Base-by-base conservation (phyloP, 1,139 yeast genomes). In the Candida sojae region DNA sequence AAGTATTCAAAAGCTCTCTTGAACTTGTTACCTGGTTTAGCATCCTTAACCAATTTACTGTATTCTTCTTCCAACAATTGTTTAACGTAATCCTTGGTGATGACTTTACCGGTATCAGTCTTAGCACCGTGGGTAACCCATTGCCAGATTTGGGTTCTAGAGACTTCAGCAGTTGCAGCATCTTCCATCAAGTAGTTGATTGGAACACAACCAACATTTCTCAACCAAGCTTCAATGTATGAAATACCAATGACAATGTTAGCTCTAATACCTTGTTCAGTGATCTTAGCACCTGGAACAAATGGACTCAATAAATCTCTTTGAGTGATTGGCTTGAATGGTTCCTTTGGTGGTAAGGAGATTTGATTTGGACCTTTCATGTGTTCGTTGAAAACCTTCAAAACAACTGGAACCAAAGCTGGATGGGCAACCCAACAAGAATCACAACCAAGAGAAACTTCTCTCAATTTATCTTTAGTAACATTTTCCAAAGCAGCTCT, bases 361-460 rank as follows among this genome's bases (percentile, higher is more conserved):
- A 87, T 84, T 71, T 87, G 95, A 74, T 87, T 87, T 56, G 93
- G 91, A 38, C 90, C 87, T 61, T 88, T 86, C 92, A 87, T 85
- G 72, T 85, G 79, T 73, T 85, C 85, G 70, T 85, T 83, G 77
- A 87, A 87, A 42, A 86, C 89, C 64, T 83, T 84, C 61, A 84
- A 79, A 21, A 89, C 93, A 60, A 86, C 81, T 43, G 83, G 78
- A 32, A 89, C 93, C 66, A 87, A 79, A 35, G 86, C 89, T 33
- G 91, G 91, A 64, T 86, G 91, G 40, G 91, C 91, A 61, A 86
- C 86, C 91, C 92, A 86, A 62, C 91, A 84, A 45, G 91, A 88
- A 68, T 86, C 91, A 65, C 88, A 87, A 48, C 91, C 92, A 48
- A 87, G 85, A 51, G 73, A 67, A 45, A 82, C 93, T 68, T 87